Conservation (phyloP, 805 yeast species). For the Myxozyma neglecta region DNA sequence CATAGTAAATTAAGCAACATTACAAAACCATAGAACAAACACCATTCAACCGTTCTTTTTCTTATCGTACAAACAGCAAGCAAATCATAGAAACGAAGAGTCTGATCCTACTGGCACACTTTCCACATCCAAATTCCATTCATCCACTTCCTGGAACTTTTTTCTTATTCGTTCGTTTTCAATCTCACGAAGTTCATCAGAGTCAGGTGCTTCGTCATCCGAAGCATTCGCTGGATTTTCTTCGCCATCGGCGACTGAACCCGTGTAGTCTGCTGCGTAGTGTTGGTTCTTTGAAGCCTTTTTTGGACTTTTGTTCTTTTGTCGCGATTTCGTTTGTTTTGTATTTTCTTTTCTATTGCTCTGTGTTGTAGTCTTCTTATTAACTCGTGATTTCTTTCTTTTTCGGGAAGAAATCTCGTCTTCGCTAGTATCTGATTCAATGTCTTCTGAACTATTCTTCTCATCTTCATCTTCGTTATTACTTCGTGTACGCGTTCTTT, state of each 20-base stretch:
- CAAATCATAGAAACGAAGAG: conserved; percentile 9
- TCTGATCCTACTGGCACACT: conserved; percentile 13
- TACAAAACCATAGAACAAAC: neutral
- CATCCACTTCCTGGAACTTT: conserved; percentile 22
- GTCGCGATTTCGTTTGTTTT: neutral
- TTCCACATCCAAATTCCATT: conserved; percentile 24
- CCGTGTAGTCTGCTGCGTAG: neutral
- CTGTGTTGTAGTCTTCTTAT: neutral
- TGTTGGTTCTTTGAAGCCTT: neutral
- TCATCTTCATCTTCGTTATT: neutral
- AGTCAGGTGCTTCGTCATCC: conserved; percentile 2
- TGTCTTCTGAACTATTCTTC: neutral
- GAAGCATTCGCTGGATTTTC: neutral
- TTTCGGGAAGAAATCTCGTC: neutral
- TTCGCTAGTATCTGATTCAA: conserved; percentile 1
- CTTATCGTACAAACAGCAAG: no score
- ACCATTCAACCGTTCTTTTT: neutral
- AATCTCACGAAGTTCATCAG: conserved; percentile 6
- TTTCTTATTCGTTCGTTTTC: conserved; percentile 12
- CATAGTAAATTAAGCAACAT: neutral
- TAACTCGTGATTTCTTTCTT: neutral
- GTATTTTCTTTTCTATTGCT: neutral
- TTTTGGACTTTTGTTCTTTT: neutral
- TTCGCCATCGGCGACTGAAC: neutral
- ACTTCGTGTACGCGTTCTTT: conserved; percentile 3